Percentiles rank a stretch among this genome's conserved stretches.
These are phyloP conservation scores for Xylariomycetidae sp. DNA, from an alignment of 2,329 filamentous ascomycete species.

Conservation along the genomic window DNA sequence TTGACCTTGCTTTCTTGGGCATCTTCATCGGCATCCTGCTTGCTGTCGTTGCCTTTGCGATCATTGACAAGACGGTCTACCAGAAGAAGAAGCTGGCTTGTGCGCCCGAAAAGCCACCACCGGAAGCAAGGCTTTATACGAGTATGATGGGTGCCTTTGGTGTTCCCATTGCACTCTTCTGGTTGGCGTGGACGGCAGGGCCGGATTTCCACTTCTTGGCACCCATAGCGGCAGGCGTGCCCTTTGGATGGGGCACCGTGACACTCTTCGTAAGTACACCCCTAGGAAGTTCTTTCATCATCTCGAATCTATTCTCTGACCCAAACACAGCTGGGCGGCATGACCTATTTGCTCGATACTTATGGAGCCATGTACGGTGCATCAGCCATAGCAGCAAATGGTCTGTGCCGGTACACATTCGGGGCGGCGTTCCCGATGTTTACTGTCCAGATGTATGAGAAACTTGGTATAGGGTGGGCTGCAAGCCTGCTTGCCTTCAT, in stretches of 20 bases:
- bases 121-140: conserved; percentile 51
- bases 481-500: conserved; percentile 23
- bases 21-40: conserved; percentile 38
- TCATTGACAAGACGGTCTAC: conserved; percentile 38
- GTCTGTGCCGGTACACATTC: conserved; percentile 51
- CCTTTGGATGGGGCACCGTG: conserved; percentile 55
- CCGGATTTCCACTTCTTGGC: conserved; percentile 42
- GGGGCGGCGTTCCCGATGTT: conserved; percentile 56
- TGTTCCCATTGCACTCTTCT: conserved; percentile 48
- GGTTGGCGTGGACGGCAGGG: conserved; percentile 53
- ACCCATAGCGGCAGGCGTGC: conserved; percentile 43
- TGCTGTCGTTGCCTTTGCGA: conserved; percentile 34
- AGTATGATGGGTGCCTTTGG: conserved; percentile 53
- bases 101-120: conserved; percentile 32
- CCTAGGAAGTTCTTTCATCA: not conserved
- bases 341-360: conserved; percentile 7
- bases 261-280: conserved; percentile 45
- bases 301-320: not conserved
- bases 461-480: conserved; percentile 69
- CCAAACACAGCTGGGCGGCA: conserved; percentile 34
- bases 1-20: conserved; percentile 37
- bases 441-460: conserved; percentile 45
- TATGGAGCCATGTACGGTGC: conserved; percentile 57
- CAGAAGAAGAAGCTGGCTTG: conserved; percentile 25
- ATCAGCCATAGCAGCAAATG: conserved; percentile 64